phyloP scores from a whole-genome alignment of 2,329 filamentous ascomycete genomes.

The Decorospora gaudefroyi region DNA sequence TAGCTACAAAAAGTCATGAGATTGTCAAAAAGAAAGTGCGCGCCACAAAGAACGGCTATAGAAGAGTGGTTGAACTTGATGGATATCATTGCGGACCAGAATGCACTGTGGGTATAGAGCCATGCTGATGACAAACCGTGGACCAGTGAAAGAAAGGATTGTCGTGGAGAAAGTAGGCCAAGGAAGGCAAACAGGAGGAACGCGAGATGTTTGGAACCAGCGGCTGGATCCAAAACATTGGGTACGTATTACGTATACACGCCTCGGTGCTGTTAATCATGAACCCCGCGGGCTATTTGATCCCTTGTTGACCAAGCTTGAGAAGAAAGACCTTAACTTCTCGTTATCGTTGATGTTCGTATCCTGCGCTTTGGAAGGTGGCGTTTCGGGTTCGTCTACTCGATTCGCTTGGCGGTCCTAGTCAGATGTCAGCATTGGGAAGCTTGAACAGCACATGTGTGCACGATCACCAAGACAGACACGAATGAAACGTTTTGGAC shows the following conservation, averaged over 20 bases:
- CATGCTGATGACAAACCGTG: slow-evolving; percentile 20
- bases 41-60: too few species aligned
- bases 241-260: too few species aligned
- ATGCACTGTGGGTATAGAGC: slow-evolving; percentile 32
- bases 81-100: slow-evolving; percentile 16
- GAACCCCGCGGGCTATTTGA: slow-evolving; percentile 34
- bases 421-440: slow-evolving; percentile 16
- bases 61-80: background rate
- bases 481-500: slow-evolving; percentile 1
- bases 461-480: too few species aligned
- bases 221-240: too few species aligned
- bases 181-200: too few species aligned
- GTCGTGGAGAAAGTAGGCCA: slow-evolving; percentile 3
- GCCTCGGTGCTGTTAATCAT: slow-evolving; percentile 2
- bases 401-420: slow-evolving; percentile 48
- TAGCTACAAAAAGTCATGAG: too few species aligned
- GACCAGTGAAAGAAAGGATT: slow-evolving; percentile 8
- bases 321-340: slow-evolving; percentile 48
- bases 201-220: too few species aligned
- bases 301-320: slow-evolving; percentile 45
- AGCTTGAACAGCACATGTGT: background rate
- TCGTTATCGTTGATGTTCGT: slow-evolving; percentile 47
- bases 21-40: too few species aligned
- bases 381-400: slow-evolving; percentile 33
- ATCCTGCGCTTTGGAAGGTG: slow-evolving; percentile 33